Percentiles rank a stretch among this genome's conserved stretches.
Evolutionary conservation across 2,329 filamentous ascomycete genomes (phyloP).

Genomic region (Colletotrichum orbiculare): DNA sequence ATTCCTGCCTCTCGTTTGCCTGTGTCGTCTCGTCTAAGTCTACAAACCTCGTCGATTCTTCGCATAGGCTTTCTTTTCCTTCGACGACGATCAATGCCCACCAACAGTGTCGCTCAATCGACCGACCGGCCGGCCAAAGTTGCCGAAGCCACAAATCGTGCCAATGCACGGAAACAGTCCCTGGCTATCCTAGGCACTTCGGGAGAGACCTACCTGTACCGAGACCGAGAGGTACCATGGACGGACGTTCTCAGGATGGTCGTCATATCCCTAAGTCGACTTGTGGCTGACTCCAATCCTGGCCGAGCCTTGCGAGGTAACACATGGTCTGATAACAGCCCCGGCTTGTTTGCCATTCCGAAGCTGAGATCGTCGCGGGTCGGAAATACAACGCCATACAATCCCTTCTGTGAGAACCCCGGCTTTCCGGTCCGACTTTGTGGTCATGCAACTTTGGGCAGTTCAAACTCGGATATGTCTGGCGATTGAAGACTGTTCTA

Average conservation of each 20-base stretch:
- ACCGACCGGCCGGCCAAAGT: constrained; percentile 2
- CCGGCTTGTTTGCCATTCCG: constrained; percentile 18
- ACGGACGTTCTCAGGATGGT: background rate
- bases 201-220: constrained; percentile 1
- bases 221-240: constrained; percentile 3
- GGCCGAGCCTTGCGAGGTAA: constrained; percentile 2
- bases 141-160: background rate
- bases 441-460: constrained; percentile 1
- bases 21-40: constrained; percentile 29
- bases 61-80: constrained; percentile 34
- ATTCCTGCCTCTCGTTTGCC: constrained; percentile 14
- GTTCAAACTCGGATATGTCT: background rate
- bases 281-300: constrained; percentile 17
- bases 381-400: background rate
- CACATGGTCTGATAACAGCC: constrained; percentile 7
- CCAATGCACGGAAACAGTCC: background rate
- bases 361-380: constrained; percentile 11
- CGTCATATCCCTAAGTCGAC: constrained; percentile 1
- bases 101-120: constrained; percentile 2
- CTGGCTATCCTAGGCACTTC: background rate
- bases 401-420: constrained; percentile 6
- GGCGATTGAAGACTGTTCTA: background rate
- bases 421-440: constrained; percentile 20
- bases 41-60: constrained; percentile 25
- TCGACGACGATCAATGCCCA: constrained; percentile 9